Conservation (phyloP, 2,329 filamentous ascomycete genomes). For the Trichoderma atrobrunneum region DNA sequence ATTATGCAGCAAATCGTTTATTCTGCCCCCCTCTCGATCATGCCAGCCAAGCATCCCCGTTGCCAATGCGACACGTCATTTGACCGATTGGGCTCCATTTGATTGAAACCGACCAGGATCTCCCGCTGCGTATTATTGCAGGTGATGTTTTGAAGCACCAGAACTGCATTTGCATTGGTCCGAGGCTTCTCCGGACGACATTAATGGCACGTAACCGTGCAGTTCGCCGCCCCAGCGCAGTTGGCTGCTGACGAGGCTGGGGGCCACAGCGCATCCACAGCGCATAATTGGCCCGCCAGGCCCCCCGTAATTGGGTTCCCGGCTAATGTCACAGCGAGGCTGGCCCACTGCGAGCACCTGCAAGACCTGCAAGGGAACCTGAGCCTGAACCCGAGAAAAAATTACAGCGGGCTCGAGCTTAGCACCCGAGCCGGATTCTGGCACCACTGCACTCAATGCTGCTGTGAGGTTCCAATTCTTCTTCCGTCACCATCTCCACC, state of each 20-base stretch:
- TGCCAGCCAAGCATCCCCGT: not conserved
- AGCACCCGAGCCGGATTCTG: not conserved
- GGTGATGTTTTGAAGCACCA: not conserved
- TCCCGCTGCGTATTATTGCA: not conserved
- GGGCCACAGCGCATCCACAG: not conserved
- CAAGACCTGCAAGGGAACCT: not conserved
- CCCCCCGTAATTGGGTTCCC: not conserved
- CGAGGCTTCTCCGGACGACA: constrained; percentile 7
- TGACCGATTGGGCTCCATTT: constrained; percentile 4
- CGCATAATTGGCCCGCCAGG: not conserved
- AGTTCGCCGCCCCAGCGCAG: not conserved
- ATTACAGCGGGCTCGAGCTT: not conserved
- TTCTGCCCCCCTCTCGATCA: not conserved
- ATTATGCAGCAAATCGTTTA: not conserved
- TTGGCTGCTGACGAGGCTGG: constrained; percentile 12
- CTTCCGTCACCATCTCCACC: not conserved
- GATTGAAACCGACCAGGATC: constrained; percentile 10
- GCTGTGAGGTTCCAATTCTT: not conserved
- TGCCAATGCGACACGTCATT: constrained; percentile 7
- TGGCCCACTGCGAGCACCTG: not conserved
- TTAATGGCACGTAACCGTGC: not conserved
- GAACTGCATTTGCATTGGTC: not conserved
- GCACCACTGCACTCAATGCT: not conserved
- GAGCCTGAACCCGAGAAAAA: not conserved
- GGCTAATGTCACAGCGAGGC: constrained; percentile 3